Evolutionary conservation across 2,329 filamentous ascomycete genomes (phyloP), one percentile per base, ranked within the genome.

Genomic region (Aspergillus candidus): DNA sequence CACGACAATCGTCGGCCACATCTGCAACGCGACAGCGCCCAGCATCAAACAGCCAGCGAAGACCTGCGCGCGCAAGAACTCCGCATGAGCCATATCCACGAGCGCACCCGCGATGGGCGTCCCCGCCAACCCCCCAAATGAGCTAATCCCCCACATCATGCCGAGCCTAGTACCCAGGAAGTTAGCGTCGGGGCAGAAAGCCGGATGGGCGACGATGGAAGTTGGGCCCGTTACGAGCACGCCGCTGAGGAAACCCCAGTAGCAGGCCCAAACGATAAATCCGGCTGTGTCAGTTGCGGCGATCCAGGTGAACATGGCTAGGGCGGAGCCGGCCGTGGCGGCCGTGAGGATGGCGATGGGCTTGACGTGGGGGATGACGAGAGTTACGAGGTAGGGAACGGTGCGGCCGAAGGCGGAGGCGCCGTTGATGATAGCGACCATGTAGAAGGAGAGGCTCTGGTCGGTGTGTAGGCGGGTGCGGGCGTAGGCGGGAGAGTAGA

Each of bases 361-460:
- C 4, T 59, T 60, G 0, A 61, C 47, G 14, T 55, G 57, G 4
- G 47, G 37, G 3, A 56, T 72, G 4, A 77, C 47, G 4, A 46
- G 37, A 2, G 56, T 72, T 4, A 76, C 47, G 6, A 71, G 63
- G 4, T 70, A 69, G 1, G 73, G 74, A 0, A 75, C 54, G 1
- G 77, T 60, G 6, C 76, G 69, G 0, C 76, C 76, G 6, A 73
- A 63, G 6, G 76, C 62, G 0, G 73, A 73, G 0, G 71, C 68
- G 1, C 70, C 73, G 55, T 78, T 78, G 39, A 77, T 66, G 37
- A 78, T 72, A 2, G 75, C 62, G 4, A 78, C 59, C 17, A 78
- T 62, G 46, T 78, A 76, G 12, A 65, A 59, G 1, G 66, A 67
- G 4, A 74, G 52, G 15, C 56, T 55, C 1, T 75, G 77, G 2